Conservation (phyloP, 176 grass and related monocot species). For the Musa itinerans region DNA sequence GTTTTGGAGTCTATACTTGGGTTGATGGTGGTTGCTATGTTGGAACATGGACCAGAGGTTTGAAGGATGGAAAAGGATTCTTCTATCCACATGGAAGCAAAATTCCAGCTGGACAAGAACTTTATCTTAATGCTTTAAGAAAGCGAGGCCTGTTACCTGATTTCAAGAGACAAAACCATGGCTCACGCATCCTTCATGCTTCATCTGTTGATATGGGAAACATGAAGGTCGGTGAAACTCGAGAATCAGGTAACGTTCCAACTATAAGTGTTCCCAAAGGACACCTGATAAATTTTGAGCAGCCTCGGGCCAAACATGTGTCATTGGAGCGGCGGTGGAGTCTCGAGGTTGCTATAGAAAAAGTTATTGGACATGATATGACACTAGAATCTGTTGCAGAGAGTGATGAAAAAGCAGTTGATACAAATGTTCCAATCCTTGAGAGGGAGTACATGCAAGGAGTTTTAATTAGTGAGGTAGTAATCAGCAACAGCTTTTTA, state of each 20-base stretch:
- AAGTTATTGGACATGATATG: constrained; percentile 1
- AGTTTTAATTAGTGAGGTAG: constrained; percentile 85
- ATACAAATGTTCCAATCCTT: constrained; percentile 20
- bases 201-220: constrained; percentile 13
- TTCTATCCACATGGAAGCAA: constrained; percentile 82
- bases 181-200: constrained; percentile 14
- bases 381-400: constrained; percentile 11
- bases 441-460: constrained; percentile 98
- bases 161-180: constrained; percentile 10
- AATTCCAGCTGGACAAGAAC: constrained; percentile 53
- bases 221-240: not conserved
- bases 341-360: constrained; percentile 18
- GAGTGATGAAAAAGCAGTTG: constrained; percentile 32
- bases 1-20: constrained; percentile 93
- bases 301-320: not conserved
- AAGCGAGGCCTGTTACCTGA: constrained; percentile 43
- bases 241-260: not conserved
- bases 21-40: constrained; percentile 66
- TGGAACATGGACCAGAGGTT: constrained; percentile 85
- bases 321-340: constrained; percentile 8
- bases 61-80: constrained; percentile 92
- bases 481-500: constrained; percentile 55
- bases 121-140: constrained; percentile 65
- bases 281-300: not conserved
- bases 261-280: not conserved